Evolutionary conservation across 768 basidiomycete species (phyloP), one percentile per base, ranked within the genome.

Genomic region (Suillus ampliporus): DNA sequence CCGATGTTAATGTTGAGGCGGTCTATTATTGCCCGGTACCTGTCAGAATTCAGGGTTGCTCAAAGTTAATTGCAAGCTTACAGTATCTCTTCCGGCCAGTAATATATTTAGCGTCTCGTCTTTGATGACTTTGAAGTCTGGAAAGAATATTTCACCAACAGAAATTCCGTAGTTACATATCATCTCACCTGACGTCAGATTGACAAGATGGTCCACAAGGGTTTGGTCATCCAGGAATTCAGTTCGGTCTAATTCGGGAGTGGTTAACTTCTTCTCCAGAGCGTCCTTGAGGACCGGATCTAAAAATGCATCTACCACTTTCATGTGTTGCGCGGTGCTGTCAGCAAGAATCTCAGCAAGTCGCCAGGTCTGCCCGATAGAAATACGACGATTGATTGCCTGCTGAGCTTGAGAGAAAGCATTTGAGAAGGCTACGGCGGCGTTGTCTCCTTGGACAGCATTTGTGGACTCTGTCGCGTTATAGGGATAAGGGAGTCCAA

Each of bases 81-180:
- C 80, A 21, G 81, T 80, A 64, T 82, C 82, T 17, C 81, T 67
- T 14, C 81, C 80, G 23, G 83, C 83, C 10, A 84, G 71, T 43
- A 84, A 63, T 50, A 83, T 76, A 54, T 79, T 81, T 57, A 83
- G 61, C 13, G 76, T 78, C 64, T 82, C 78, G 56, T 82, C 82
- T 58, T 74, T 78, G 23, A 84, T 58, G 19, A 80, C 60, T 23
- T 68, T 72, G 62, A 66, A 40, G 23, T 78, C 76, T 78, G 26
- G 34, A 15, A 10, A 15, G 6, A 40, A 35, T n/a, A 11, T 47
- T 57, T 28, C 46, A 44, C 41, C 5, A 0, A 0, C 9, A 46
- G 14, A 44, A 7, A n/a, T 46, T 6, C 40, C 4, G 14, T 7
- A 3, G 11, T 7, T 15, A 21, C 1, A 6, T 9, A 9, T 15